These are phyloP conservation scores for Leishmania guyanensis DNA, from an alignment of 208 protist genomes.

Conservation along the genomic window DNA sequence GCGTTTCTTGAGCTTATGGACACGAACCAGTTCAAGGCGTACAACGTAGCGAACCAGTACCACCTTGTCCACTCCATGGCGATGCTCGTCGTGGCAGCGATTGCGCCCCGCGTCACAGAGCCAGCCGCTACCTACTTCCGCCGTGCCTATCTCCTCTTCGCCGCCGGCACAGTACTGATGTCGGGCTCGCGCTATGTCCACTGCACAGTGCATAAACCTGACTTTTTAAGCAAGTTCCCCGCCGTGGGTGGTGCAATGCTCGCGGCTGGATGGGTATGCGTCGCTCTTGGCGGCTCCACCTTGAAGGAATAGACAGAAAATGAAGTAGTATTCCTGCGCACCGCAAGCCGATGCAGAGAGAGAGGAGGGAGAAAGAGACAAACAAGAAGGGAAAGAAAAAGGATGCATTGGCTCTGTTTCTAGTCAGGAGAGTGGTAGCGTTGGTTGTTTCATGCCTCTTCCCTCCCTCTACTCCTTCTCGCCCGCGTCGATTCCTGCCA, in stretches of 20 bases:
- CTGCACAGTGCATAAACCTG: conserved; percentile 47
- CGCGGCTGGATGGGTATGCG: conserved; percentile 37
- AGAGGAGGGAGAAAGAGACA: neutral
- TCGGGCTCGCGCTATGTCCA: conserved; percentile 44
- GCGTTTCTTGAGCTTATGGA: conserved; percentile 54
- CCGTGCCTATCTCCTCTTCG: conserved; percentile 43
- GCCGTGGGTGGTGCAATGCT: conserved; percentile 37
- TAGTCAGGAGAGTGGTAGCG: neutral
- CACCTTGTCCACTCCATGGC: conserved; percentile 73
- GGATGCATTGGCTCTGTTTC: too few species aligned
- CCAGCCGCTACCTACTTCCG: conserved; percentile 30
- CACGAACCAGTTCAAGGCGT: conserved; percentile 44
- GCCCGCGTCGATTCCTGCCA: neutral
- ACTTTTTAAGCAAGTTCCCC: conserved; percentile 35
- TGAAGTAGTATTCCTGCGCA: neutral
- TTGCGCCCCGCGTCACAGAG: conserved; percentile 29
- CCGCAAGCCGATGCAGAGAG: neutral
- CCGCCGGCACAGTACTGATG: conserved; percentile 32
- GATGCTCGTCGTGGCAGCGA: conserved; percentile 50
- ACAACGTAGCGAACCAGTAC: conserved; percentile 60
- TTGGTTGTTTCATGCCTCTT: neutral
- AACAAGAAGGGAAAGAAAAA: neutral
- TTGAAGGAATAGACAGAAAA: neutral
- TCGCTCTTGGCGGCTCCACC: conserved; percentile 26
- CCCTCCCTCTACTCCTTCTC: neutral